Conservation (phyloP, 768 basidiomycete genomes). For the Phaeotremella fagi region DNA sequence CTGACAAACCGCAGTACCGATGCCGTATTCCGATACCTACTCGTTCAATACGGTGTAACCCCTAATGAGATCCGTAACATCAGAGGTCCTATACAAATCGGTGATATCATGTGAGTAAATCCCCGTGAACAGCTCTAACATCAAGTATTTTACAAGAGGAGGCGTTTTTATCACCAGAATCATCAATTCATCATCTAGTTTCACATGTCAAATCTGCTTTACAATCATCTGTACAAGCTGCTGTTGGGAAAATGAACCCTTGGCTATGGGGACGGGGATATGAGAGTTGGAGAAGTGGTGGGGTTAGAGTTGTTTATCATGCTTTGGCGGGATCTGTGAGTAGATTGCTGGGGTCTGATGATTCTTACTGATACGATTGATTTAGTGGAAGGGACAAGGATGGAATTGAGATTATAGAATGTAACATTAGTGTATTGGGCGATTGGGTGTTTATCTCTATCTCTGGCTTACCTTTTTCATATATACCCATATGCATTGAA, state of each 20-base stretch:
- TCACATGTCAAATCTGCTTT: slow-evolving; percentile 1
- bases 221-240: neutral
- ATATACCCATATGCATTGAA: neutral
- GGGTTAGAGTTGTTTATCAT: slow-evolving; percentile 17
- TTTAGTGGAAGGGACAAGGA: neutral
- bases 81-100: slow-evolving; percentile 13
- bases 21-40: slow-evolving; percentile 26
- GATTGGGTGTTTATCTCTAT: neutral
- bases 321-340: slow-evolving; percentile 16
- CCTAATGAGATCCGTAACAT: slow-evolving; percentile 8
- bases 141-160: slow-evolving; percentile 18
- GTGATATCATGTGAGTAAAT: slow-evolving; percentile 22
- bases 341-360: neutral
- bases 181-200: slow-evolving; percentile 4
- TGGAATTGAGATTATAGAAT: neutral
- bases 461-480: neutral
- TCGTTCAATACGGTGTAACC: slow-evolving; percentile 21
- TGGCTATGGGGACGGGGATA: slow-evolving; percentile 16
- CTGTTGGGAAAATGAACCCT: slow-evolving; percentile 1
- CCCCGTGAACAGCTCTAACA: neutral
- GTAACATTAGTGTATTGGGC: neutral
- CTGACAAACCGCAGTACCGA: slow-evolving; percentile 13
- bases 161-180: slow-evolving; percentile 14
- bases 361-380: neutral
- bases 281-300: slow-evolving; percentile 15